Base-by-base conservation (phyloP, 2,329 filamentous ascomycete genomes). In the Rasamsonia emersonii region DNA sequence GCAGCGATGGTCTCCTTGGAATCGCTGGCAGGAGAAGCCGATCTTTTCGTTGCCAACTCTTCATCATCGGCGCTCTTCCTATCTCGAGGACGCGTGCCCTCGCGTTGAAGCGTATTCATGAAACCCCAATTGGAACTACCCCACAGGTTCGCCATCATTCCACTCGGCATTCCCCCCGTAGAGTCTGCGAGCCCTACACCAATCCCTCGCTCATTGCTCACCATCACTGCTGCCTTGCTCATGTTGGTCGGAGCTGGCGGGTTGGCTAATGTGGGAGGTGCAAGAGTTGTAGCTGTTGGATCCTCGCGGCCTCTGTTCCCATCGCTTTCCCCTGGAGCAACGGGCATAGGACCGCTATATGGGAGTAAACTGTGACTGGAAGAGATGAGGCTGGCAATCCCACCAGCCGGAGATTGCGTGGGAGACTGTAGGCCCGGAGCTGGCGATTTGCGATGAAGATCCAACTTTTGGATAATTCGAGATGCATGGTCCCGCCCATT, bases 61-160 rank as follows among this genome's bases (percentile, higher is more conserved):
- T 39, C 43, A 17, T 52, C 43, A 9, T 42, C 43, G 13, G 41
- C 28, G 9, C 36, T 41, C 31, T 40, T 50, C 10, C 35, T 14
- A 18, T 58, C 51, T 32, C 45, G 42, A 43, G 50, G 30, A 28
- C 58, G 59, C 17, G 65, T 46, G n/a, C 73, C 69, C 27, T 73
- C 71, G 13, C 65, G 61, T 44, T 72, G 73, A 20, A 81, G 54
- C 19, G 70, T 68, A 43, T 81, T 80, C 37, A 82, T 61, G 41
- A 75, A 73, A 9, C 75, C 75, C 84, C 86, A 94, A 28, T 86
- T 79, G 35, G 77, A 82, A 49, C 79, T 93, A 30, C 89, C 89
- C 89, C 89, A 96, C 35, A 93, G 73, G 53, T 96, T 96, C 18
- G 88, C 88, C 66, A 94, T 75, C 39, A 95, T 77, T 9, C 85